Conservation (phyloP, 805 yeast genomes). For the Tetrapisispora namnaoensis region DNA sequence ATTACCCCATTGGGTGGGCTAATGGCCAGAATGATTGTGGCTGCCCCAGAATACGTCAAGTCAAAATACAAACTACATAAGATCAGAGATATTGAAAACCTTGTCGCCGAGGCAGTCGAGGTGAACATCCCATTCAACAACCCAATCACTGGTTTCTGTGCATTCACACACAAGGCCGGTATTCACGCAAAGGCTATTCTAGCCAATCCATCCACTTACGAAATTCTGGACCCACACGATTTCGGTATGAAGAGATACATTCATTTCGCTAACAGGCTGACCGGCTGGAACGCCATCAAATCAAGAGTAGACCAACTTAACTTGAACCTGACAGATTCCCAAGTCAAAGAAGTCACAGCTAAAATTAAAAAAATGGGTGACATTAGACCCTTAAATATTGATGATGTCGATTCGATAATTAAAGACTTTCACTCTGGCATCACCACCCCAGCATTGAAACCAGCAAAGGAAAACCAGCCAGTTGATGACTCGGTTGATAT, state of each 20-base stretch:
- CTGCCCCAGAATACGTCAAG: constrained; percentile 91
- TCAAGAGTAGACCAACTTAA: constrained; percentile 96
- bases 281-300: constrained; percentile 99
- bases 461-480: constrained; percentile 1
- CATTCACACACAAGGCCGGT: constrained; percentile 98
- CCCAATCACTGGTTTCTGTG: constrained; percentile 98
- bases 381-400: constrained; percentile 86
- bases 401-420: constrained; percentile 94
- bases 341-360: constrained; percentile 87
- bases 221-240: constrained; percentile 87
- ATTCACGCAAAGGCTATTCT: constrained; percentile 97
- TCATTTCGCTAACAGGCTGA: constrained; percentile 93
- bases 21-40: constrained; percentile 99
- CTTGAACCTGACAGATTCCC: constrained; percentile 80
- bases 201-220: constrained; percentile 97
- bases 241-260: constrained; percentile 93
- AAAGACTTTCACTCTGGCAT: constrained; percentile 78
- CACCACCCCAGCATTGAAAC: constrained; percentile 9
- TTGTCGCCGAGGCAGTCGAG: constrained; percentile 95
- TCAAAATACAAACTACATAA: constrained; percentile 92
- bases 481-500: constrained; percentile 6
- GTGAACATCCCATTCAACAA: constrained; percentile 96
- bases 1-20: constrained; percentile 95
- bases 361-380: constrained; percentile 94
- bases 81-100: constrained; percentile 87